phyloP scores from a whole-genome alignment of 1,284 basidiomycete genomes.

The Dichomitus squalens region DNA sequence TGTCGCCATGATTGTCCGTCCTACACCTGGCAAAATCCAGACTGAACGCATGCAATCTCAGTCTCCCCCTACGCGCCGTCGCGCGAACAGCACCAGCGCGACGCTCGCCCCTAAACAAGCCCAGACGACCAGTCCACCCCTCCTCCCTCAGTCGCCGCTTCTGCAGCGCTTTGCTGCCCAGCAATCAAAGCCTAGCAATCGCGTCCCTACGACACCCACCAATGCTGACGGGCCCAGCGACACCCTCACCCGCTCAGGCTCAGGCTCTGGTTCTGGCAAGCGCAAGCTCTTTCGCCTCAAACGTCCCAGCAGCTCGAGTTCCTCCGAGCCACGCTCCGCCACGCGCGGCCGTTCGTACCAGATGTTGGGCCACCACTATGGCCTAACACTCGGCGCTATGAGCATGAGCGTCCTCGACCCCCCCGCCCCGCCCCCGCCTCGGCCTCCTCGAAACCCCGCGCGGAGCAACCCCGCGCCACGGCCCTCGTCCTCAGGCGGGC shows the following conservation, averaged over 20 bases:
- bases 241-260: conserved; percentile 5
- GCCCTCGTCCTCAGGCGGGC: conserved; percentile 19
- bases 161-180: background rate
- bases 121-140: background rate
- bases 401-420: conserved; percentile 8
- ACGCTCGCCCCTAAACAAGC: background rate
- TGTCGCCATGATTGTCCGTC: conserved; percentile 19
- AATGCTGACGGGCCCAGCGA: background rate
- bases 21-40: background rate
- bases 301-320: conserved; percentile 28
- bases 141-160: conserved; percentile 1
- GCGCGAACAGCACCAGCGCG: conserved; percentile 17
- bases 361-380: background rate
- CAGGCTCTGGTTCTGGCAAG: conserved; percentile 1
- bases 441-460: conserved; percentile 27
- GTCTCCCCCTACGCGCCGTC: conserved; percentile 16
- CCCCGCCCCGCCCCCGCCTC: conserved; percentile 16
- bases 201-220: no score
- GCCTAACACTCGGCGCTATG: background rate
- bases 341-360: conserved; percentile 1
- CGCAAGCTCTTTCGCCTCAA: conserved; percentile 27
- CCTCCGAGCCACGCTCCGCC: conserved; percentile 1
- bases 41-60: conserved; percentile 13
- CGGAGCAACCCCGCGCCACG: conserved; percentile 13
- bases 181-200: background rate